Evolutionary conservation across 768 basidiomycete species (phyloP), one percentile per base, ranked within the genome.

Genomic region (Pulveroboletus sp.): DNA sequence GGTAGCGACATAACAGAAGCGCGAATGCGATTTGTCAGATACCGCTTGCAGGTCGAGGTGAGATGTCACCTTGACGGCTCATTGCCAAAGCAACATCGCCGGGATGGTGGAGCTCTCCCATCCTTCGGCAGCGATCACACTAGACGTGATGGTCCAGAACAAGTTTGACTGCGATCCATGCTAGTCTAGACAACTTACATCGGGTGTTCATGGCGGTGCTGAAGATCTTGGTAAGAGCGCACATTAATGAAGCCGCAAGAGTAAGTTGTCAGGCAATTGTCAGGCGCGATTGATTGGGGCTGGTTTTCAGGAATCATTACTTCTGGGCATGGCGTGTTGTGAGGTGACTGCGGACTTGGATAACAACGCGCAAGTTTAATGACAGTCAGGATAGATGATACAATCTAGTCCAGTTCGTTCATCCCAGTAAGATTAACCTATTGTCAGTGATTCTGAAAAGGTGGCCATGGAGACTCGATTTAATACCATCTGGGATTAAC

Each of bases 301-400:
- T 42, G 29, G 11, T 35, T 41, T 24, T 24, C 2, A 16, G 13
- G 14, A 35, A 17, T 17, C 26, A 22, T 32, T 17, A 31, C 49
- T 47, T 39, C 45, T 22, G 51, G 22, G 31, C 26, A 29, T 58
- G 41, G 31, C 23, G 17, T 27, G 36, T 14, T 37, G 11, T 12
- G 23, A n/a, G 17, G 23, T 2, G 48, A 41, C 50, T 49, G 39
- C 38, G 50, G 34, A 36, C 26, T 36, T 42, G 13, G 9, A 51
- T 51, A 7, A 35, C 20, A 16, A 42, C 34, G 11, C 23, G 22
- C 22, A n/a, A n/a, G 26, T 30, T 13, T 24, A 24, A n/a, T n/a
- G 12, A 29, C 27, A 12, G 27, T 29, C 27, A 16, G 5, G 20
- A 41, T 19, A 14, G 12, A 6, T 41, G 37, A 37, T 27, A 45